Base-by-base conservation (phyloP, 1,284 basidiomycete genomes). In the Tylopilus sp. region DNA sequence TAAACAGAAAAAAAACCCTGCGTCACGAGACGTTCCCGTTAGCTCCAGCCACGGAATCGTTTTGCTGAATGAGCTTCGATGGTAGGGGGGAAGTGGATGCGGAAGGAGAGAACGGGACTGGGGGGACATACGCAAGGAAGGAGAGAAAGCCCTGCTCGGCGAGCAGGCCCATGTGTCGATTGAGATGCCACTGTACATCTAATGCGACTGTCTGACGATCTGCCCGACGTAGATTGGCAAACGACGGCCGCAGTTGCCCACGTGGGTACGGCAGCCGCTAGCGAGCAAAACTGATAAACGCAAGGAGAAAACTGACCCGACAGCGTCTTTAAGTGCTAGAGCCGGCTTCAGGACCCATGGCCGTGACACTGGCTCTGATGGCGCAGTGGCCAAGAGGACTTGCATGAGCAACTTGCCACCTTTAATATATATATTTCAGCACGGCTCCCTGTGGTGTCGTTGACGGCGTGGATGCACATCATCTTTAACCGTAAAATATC, bases 131-230 rank as follows among this genome's bases (percentile, higher is more conserved):
- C 51, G 12, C 11, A 15, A 40, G 6, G 28, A 52, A 52, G 15
- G 33, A 30, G 18, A 52, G 23, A 2, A 52, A 1, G 9, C 50
- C 39, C n/a, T 49, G 19, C 28, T n/a, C 23, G 18, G 10, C n/a
- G 4, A 44, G 21, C 26, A 41, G 8, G 6, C 2, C 37, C 7
- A 40, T 26, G 23, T 40, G 51, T 2, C 28, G 37, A 18, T 44
- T 41, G 10, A 34, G 15, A 18, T 49, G 25, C 53, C 53, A 53
- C n/a, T 5, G 41, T 53, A 41, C 40, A 49, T 48, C 5, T 34
- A 26, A 7, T 43, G n/a, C 0, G 34, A 35, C 19, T 53, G 30
- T 6, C 3, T 30, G 3, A 16, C 2, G 11, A 46, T 23, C 4
- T 48, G 15, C 8, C 9, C 15, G 16, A 12, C 2, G n/a, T 3